Base-by-base conservation (phyloP, 306 rosid species). In the Lupinus albus region DNA sequence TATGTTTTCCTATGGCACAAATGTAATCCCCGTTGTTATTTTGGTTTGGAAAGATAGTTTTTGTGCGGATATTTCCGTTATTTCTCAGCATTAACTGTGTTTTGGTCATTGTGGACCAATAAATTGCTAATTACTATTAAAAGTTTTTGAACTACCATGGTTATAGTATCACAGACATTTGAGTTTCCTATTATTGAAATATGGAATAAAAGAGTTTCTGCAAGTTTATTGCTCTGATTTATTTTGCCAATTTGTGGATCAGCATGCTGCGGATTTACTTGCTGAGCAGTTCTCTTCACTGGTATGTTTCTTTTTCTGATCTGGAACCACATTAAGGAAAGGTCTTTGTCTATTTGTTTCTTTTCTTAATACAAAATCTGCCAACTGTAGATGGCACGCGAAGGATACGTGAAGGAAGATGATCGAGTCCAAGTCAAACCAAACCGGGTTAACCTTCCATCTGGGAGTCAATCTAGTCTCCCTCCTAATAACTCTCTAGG, bases 211-310 rank as follows among this genome's bases (percentile, higher is more conserved):
- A 35, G 54, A 67, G 52, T 71, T 59, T 52, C 54, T 84, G 48
- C 30, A 52, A 64, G 17, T 66, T 72, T 60, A 58, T 76, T 73
- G 16, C 41, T 39, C 83, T 82, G 78, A 79, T 81, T 39, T 80
- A 8, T 61, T 13, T 60, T 10, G 53, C 9, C 55, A 61, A 61
- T 78, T 74, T 73, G 55, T 86, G 90, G 54, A 48, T 57, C 99
- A 94, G 99, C 90, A 84, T 75, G 81, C 44, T 59, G 97, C 96
- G 36, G 99, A 94, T 80, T 82, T 88, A 83, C 96, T 90, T 57
- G 92, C 85, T 0, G 61, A 73, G 9, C 97, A 94, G 82, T 85
- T 90, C 78, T 50, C 57, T 70, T 62, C 79, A 15, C 84, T 71
- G 97, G 99, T 94, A 85, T 65, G 94, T 74, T 73, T 69, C 77